Evolutionary conservation across 2,329 filamentous ascomycete genomes (phyloP), one percentile per base, ranked within the genome.

Genomic region (Albophoma yamanashiensis): DNA sequence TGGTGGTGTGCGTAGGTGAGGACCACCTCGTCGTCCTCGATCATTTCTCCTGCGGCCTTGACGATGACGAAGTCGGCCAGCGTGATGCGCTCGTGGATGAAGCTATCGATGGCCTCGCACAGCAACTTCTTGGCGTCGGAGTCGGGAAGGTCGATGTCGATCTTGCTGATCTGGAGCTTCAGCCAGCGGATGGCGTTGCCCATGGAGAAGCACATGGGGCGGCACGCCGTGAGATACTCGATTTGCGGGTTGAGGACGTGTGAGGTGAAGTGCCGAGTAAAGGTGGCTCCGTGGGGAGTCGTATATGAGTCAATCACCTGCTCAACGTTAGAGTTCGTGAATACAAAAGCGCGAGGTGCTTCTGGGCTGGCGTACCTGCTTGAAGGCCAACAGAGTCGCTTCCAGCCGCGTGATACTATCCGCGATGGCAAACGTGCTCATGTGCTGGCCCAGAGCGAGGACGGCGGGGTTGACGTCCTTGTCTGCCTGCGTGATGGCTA

Each of bases 181-280:
- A 99, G 82, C 81, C 92, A 93, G 59, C 94, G 86, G 70, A 99
- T 96, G 42, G 92, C 92, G 73, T 97, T 99, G 62, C 94, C 94
- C 87, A 97, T 96, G 63, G 91, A 91, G 74, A 96, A 94, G 65
- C 91, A 95, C 76, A 99, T 89, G 40, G 94, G 92, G n/a, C 94
- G 87, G 70, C 92, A 97, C 66, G 91, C 91, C 62, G 91, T 90
- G 62, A 99, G 83, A 70, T 95, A 97, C 65, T 95, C 92, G 69
- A 99, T 97, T 75, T 99, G 94, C 43, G 92, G 91, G 69, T 92
- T 94, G 62, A 99, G 85, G 64, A 91, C 87, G 74, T 97, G 91
- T 14, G 90, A 89, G 39, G 91, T 94, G 67, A 99, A 87, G 77
- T 99, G 92, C 40, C 94, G 88, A 25, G 92, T 89, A 50, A 99